A percentile compares a stretch with the other conserved stretches of the same genome.
These are phyloP conservation scores for Colletotrichum sp. DNA, from an alignment of 2,329 filamentous ascomycete genomes.

Conservation along the genomic window DNA sequence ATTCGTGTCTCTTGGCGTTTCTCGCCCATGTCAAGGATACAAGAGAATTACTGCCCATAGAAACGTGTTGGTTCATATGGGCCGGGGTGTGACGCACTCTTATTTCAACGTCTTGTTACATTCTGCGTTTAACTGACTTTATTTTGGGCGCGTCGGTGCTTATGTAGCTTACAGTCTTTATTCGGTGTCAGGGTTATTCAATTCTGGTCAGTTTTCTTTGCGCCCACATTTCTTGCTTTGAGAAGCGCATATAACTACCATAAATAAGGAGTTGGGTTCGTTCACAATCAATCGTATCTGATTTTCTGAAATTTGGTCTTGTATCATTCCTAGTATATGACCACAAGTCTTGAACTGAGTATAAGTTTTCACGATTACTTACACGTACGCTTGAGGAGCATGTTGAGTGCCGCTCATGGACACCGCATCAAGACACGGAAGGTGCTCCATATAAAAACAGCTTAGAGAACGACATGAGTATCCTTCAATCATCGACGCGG, in stretches of 20 bases:
- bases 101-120: not conserved
- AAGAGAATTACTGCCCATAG: not conserved
- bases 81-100: not conserved
- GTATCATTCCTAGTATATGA: too few relatives aligned
- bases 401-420: accelerated
- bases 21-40: not conserved
- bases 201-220: not conserved
- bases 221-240: not conserved
- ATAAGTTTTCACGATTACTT: accelerated
- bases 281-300: too few relatives aligned
- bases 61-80: not conserved
- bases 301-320: too few relatives aligned
- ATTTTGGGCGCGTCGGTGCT: not conserved
- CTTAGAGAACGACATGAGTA: not conserved
- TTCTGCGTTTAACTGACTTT: accelerated
- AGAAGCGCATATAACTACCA: not conserved
- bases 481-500: not conserved
- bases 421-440: not conserved
- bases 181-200: too few relatives aligned
- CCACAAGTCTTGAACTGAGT: accelerated
- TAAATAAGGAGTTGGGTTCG: accelerated
- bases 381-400: not conserved
- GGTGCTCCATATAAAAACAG: accelerated
- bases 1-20: not conserved
- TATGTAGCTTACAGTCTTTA: not conserved